These are phyloP conservation scores for Beta vulgaris DNA, from an alignment of 148 eudicot species.

Conservation along the genomic window DNA sequence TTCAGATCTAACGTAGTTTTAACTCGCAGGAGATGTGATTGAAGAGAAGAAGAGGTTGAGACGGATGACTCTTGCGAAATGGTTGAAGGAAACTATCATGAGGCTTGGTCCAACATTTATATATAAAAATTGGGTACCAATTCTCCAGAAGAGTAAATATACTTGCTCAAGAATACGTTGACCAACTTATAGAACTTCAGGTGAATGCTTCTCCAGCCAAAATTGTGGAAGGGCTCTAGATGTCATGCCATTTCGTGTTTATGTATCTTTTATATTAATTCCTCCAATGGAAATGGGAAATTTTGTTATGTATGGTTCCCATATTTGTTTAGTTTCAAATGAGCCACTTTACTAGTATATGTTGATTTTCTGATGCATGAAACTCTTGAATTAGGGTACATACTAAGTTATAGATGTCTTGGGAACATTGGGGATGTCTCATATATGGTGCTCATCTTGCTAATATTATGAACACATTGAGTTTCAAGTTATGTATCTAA, in stretches of 20 bases:
- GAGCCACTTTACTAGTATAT: background rate
- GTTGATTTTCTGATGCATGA: background rate
- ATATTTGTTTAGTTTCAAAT: background rate
- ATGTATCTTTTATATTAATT: background rate
- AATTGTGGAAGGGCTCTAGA: background rate
- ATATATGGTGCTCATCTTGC: no score
- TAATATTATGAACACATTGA: no score
- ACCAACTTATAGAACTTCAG: conserved; percentile 98
- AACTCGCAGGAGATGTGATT: conserved; percentile 84
- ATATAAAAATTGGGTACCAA: conserved; percentile 96
- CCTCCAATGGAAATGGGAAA: background rate
- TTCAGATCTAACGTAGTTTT: conserved; percentile 6
- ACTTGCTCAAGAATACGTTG: conserved; percentile 97
- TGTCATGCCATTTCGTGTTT: background rate
- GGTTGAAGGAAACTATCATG: conserved; percentile 93
- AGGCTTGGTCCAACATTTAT: conserved; percentile 97
- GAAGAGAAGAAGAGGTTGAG: conserved; percentile 67
- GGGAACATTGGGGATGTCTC: no score
- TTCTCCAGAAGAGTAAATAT: conserved; percentile 98
- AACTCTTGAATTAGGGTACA: no score
- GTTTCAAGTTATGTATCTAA: no score
- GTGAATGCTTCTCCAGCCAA: conserved; percentile 34
- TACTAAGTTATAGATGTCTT: no score
- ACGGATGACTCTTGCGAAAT: conserved; percentile 85
- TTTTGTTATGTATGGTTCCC: background rate